Percentiles rank a stretch among this genome's conserved stretches.
Evolutionary conservation across 176 grass and related monocot genomes (phyloP).

Genomic region (Eragrostis curvula): DNA sequence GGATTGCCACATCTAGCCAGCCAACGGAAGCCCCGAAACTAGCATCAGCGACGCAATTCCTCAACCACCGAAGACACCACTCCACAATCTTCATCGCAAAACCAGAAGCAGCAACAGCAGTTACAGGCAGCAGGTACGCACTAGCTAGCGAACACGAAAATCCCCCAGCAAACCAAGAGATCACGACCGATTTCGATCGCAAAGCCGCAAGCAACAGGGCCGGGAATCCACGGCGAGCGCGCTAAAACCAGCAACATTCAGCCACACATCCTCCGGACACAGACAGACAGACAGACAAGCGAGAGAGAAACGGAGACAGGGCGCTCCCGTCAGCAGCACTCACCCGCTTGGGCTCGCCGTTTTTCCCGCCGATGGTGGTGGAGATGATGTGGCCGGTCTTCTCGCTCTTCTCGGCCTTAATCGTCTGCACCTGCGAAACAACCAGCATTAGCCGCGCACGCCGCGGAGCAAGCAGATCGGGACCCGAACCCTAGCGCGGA

Average conservation of each 20-base stretch:
- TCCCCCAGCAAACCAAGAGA: background rate
- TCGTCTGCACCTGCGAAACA: slow-evolving; percentile 6
- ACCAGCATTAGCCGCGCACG: slow-evolving; percentile 38
- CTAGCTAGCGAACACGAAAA: background rate
- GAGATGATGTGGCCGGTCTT: slow-evolving; percentile 95
- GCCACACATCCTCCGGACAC: background rate
- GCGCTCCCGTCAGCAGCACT: background rate
- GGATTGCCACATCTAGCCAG: background rate
- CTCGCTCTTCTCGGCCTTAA: slow-evolving; percentile 57
- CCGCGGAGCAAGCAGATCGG: slow-evolving; percentile 28
- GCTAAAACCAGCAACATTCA: slow-evolving; percentile 29
- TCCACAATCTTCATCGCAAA: background rate
- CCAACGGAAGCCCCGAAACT: background rate
- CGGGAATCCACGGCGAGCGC: background rate
- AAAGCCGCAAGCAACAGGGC: background rate
- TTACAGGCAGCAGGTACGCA: background rate
- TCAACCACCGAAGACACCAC: background rate
- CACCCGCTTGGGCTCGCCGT: slow-evolving; percentile 98
- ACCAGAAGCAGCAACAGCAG: background rate
- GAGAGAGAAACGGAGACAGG: background rate
- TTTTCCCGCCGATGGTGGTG: slow-evolving; percentile 97
- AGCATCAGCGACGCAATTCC: background rate
- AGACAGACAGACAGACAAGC: too few species aligned
- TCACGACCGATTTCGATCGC: background rate
- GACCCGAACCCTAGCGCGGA: background rate